Evolutionary conservation across 768 basidiomycete genomes (phyloP), one percentile per base, ranked within the genome.

Genomic region (Chalciporus pseudorubinellus): DNA sequence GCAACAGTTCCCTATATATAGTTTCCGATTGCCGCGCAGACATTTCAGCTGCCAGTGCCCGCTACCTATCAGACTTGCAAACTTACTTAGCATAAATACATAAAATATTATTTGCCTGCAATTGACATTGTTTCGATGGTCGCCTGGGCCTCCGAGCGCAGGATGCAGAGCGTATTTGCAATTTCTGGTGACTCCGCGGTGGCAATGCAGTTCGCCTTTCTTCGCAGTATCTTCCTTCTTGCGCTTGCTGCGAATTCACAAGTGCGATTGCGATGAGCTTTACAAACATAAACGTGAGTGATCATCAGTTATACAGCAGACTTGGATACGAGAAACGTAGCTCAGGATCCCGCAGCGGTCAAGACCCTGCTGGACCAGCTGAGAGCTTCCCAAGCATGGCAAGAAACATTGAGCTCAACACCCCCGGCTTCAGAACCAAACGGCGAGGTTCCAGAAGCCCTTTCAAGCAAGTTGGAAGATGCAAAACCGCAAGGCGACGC

Each of bases 361-460:
- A 78, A 81, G 59, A 83, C 87, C 22, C 75, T 92, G 21, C 77
- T 93, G 16, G 85, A 90, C 47, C 80, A 81, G 55, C 73, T 92
- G 12, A 75, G 80, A 45, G 68, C 76, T 3, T 91, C 89, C 4
- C 76, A 81, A 59, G 85, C 82, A 20, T 91, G 86, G 87, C 79
- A 84, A 59, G 74, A 83, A 44, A 62, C 73, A 2, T 56, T 73
- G 14, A 64, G 44, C 44, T 44, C 61, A 18, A 45, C 48, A 3
- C 45, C 42, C 20, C 9, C 34, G 4, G 20, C 10, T 11, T 34
- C 53, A 31, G 50, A 45, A 22, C 47, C 42, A 38, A 51, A 10
- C 13, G 4, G 39, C 48, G 48, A 41, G 8, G 36, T 28, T 47
- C 44, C 51, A 36, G 52, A 46, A 51, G 59, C 52, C 18, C 26